phyloP scores from a whole-genome alignment of 2,329 filamentous ascomycete species.

The Sporothrix pallida region DNA sequence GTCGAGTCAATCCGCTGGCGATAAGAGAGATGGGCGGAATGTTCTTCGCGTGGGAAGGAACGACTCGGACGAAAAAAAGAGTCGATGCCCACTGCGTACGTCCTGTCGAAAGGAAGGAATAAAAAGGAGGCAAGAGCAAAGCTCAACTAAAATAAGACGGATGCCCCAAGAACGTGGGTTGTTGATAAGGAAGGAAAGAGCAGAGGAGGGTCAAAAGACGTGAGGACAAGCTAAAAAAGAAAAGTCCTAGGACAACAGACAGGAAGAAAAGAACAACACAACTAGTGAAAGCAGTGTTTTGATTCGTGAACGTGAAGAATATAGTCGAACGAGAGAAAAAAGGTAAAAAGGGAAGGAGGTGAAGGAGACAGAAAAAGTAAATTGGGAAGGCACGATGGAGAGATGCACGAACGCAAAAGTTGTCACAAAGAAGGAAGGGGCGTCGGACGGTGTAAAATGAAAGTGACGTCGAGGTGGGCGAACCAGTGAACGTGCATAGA shows the following conservation, averaged over 20 bases:
- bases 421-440: not conserved
- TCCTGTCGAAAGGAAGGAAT: not conserved
- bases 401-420: constrained; percentile 1
- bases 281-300: not conserved
- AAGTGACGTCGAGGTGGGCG: constrained; percentile 32
- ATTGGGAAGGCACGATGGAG: constrained; percentile 23
- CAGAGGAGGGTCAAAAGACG: not conserved
- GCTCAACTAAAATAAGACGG: not conserved
- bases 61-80: not conserved
- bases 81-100: no score
- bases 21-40: not conserved
- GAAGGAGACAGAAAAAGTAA: not conserved
- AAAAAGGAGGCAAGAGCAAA: not conserved
- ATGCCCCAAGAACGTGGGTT: not conserved
- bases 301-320: not conserved
- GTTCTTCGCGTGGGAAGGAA: not conserved
- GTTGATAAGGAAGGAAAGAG: not conserved
- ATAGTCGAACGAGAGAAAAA: not conserved
- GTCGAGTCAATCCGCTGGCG: not conserved
- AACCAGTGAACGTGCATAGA: constrained; percentile 13
- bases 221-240: no score
- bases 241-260: no score
- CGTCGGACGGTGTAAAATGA: constrained; percentile 25
- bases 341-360: not conserved
- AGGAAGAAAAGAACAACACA: not conserved